A percentile compares a stretch with the other conserved stretches of the same genome.
Evolutionary conservation across 371 early-diverging fungal genomes (phyloP).

Genomic region (Caulochytrium protostelioides): DNA sequence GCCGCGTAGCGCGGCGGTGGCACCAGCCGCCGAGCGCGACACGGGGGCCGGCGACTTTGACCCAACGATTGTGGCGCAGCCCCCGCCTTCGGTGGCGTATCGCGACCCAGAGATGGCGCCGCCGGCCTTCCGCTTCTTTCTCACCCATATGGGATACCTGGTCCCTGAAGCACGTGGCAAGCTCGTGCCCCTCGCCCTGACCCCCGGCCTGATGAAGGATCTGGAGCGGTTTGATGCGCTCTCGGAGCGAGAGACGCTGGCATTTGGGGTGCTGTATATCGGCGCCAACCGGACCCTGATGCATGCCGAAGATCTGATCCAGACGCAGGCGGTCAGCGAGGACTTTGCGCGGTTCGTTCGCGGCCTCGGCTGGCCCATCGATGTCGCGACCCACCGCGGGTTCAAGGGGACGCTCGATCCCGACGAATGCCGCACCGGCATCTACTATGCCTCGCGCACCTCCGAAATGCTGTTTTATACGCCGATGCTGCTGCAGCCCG

Average conservation of each 20-base stretch:
- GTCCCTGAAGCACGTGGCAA: slow-evolving; percentile 29
- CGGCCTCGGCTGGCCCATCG: slow-evolving; percentile 14
- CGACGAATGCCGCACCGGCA: slow-evolving; percentile 29
- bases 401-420: slow-evolving; percentile 37
- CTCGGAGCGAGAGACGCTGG: slow-evolving; percentile 41
- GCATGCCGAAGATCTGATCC: slow-evolving; percentile 33
- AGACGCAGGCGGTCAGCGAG: slow-evolving; percentile 23
- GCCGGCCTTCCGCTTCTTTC: slow-evolving; percentile 26
- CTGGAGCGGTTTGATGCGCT: slow-evolving; percentile 39
- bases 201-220: slow-evolving; percentile 36
- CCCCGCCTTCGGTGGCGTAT: slow-evolving; percentile 2
- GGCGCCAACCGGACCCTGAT: slow-evolving; percentile 23
- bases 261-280: slow-evolving; percentile 36
- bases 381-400: slow-evolving; percentile 32
- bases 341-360: slow-evolving; percentile 46
- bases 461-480: slow-evolving; percentile 48
- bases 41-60: not conserved
- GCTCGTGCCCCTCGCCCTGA: slow-evolving; percentile 34
- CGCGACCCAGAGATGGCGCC: not conserved
- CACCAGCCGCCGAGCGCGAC: not conserved
- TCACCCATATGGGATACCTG: slow-evolving; percentile 42
- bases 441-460: slow-evolving; percentile 47
- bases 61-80: not conserved
- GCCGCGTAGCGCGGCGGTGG: not conserved
- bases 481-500: slow-evolving; percentile 32